A percentile compares a stretch with the other conserved stretches of the same genome.
Evolutionary conservation across 345 rosid species (phyloP).

Genomic region (Eucalyptus lansdowneana): DNA sequence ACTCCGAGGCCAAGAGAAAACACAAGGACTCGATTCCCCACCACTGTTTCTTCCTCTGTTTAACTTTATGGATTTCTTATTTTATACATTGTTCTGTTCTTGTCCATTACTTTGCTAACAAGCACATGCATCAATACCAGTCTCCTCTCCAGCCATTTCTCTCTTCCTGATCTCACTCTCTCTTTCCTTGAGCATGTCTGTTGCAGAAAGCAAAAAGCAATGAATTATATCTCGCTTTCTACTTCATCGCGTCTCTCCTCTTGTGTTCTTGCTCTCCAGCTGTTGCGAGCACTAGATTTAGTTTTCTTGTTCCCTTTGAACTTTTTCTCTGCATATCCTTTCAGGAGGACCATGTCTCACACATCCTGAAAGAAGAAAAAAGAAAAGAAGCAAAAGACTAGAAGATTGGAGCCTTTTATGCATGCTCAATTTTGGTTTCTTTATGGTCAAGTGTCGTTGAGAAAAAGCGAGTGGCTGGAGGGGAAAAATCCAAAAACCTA

Average conservation of each 20-base stretch:
- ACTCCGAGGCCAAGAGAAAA: conserved; percentile 32
- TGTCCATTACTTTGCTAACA: not conserved
- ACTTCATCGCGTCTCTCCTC: not conserved
- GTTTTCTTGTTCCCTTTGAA: not conserved
- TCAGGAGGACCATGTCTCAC: not conserved
- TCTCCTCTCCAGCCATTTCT: conserved; percentile 2
- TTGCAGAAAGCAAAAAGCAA: not conserved
- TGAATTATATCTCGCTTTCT: not conserved
- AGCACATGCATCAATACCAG: not conserved
- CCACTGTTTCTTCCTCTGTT: conserved; percentile 9
- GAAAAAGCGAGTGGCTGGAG: not conserved
- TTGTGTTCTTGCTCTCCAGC: conserved; percentile 1
- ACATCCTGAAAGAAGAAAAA: not conserved
- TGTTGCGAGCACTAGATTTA: not conserved
- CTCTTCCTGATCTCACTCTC: not conserved
- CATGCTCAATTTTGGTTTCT: not conserved
- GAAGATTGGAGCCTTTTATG: not conserved
- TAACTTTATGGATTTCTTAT: conserved; percentile 5
- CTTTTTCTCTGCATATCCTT: not conserved
- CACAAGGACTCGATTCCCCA: conserved; percentile 2
- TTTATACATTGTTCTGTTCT: conserved; percentile 4
- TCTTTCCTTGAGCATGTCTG: conserved; percentile 32
- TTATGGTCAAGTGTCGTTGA: not conserved
- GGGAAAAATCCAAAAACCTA: not conserved
- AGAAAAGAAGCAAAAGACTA: not conserved